Percentiles rank a stretch among this genome's conserved stretches.
Evolutionary conservation across 805 yeast genomes (phyloP).

Genomic region (Wickerhamiella qilinensis): DNA sequence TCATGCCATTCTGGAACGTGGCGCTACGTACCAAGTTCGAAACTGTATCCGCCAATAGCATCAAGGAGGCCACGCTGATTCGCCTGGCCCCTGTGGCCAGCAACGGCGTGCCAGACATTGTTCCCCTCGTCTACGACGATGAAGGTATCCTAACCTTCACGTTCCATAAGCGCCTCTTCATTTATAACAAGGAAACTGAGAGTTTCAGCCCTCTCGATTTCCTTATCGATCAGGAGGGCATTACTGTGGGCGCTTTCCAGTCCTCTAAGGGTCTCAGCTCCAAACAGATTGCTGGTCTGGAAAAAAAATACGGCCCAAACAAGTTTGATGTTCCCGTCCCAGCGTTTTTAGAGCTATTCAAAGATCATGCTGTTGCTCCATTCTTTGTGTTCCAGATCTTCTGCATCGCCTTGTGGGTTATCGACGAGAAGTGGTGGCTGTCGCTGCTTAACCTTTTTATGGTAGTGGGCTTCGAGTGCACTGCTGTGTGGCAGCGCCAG

Average conservation of each 20-base stretch:
- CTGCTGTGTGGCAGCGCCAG: conserved; percentile 91
- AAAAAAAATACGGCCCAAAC: conserved; percentile 65
- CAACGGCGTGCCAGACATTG: conserved; percentile 73
- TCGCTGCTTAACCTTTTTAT: conserved; percentile 82
- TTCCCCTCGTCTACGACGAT: conserved; percentile 36
- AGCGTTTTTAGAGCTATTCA: conserved; percentile 73
- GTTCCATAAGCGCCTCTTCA: conserved; percentile 84
- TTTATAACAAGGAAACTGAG: conserved; percentile 38
- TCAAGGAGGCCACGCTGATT: conserved; percentile 54
- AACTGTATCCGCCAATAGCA: conserved; percentile 34
- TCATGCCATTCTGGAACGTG: conserved; percentile 91
- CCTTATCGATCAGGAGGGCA: conserved; percentile 39
- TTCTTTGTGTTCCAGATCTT: conserved; percentile 93
- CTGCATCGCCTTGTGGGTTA: conserved; percentile 87
- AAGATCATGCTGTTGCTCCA: conserved; percentile 97
- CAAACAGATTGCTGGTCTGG: conserved; percentile 23
- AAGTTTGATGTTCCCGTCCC: conserved; percentile 92
- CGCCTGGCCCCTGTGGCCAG: conserved; percentile 71
- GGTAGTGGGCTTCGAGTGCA: conserved; percentile 84
- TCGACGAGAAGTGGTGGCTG: conserved; percentile 95
- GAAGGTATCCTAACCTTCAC: conserved; percentile 52
- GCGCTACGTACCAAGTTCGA: conserved; percentile 54
- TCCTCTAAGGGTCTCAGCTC: conserved; percentile 30
- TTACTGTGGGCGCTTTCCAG: conserved; percentile 43
- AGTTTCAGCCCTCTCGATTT: conserved; percentile 72